Conservation (phyloP, 2,329 filamentous ascomycete genomes). For the Zymoseptoria brevis region DNA sequence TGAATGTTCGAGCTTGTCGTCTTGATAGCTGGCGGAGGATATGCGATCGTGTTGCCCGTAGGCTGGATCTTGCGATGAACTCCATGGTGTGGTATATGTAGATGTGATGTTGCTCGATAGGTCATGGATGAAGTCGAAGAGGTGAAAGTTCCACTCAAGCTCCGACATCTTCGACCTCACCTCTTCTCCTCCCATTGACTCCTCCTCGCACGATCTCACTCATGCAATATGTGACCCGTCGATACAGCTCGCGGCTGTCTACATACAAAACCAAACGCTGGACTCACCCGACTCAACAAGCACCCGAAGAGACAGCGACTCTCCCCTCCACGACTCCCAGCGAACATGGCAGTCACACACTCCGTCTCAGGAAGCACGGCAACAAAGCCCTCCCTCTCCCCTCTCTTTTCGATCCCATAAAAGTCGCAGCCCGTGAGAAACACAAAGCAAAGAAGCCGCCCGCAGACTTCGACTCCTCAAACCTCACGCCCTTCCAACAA, state of each 20-base stretch:
- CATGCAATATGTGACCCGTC: slow-evolving; percentile 13
- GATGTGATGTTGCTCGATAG: neutral
- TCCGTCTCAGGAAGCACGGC: slow-evolving; percentile 30
- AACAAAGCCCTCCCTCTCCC: slow-evolving; percentile 38
- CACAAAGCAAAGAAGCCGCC: slow-evolving; percentile 37
- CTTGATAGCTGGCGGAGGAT: slow-evolving; percentile 10
- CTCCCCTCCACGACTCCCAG: slow-evolving; percentile 1
- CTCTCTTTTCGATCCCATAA: slow-evolving; percentile 40
- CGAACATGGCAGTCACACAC: slow-evolving; percentile 27
- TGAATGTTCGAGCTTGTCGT: slow-evolving; percentile 9
- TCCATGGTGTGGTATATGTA: slow-evolving; percentile 17
- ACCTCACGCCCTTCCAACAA: slow-evolving; percentile 46
- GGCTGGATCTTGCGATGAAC: slow-evolving; percentile 15
- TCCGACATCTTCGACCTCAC: neutral
- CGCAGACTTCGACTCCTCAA: slow-evolving; percentile 33
- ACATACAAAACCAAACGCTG: neutral
- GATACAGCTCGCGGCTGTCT: neutral
- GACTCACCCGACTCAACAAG: neutral
- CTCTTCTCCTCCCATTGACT: neutral
- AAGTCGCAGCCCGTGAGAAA: slow-evolving; percentile 29
- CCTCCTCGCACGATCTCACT: neutral
- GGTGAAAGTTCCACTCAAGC: neutral
- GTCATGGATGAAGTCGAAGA: neutral
- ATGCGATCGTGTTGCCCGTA: slow-evolving; percentile 19
- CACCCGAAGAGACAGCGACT: neutral